Evolutionary conservation across 2,329 filamentous ascomycete species (phyloP).

Genomic region (Aspergillus tanneri): DNA sequence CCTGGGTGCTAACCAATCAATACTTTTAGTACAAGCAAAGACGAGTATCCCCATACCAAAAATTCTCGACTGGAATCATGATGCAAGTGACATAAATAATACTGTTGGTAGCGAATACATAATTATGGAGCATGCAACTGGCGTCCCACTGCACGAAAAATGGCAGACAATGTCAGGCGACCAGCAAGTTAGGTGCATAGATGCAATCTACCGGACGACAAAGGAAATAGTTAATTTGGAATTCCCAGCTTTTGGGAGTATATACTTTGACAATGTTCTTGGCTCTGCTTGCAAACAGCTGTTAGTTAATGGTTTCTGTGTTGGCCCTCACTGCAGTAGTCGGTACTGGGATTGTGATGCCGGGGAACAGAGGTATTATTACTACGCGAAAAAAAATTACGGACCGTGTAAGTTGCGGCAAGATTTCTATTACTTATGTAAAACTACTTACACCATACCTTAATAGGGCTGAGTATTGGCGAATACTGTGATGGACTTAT

Average conservation of each 20-base stretch:
- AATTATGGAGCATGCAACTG: constrained; percentile 40
- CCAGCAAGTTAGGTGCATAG: constrained; percentile 29
- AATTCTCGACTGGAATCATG: constrained; percentile 46
- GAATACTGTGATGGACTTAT: constrained; percentile 40
- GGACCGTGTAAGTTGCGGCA: constrained; percentile 40
- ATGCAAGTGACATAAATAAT: constrained; percentile 23
- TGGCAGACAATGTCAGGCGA: constrained; percentile 34
- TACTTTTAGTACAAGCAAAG: constrained; percentile 14
- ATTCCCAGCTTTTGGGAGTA: constrained; percentile 38
- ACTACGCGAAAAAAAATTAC: constrained; percentile 31
- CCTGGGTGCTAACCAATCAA: background rate
- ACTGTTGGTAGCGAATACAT: constrained; percentile 41
- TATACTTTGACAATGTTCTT: constrained; percentile 34
- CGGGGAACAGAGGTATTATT: constrained; percentile 31
- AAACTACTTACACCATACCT: too few species aligned
- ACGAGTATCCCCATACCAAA: constrained; percentile 44
- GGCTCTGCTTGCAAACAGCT: constrained; percentile 12
- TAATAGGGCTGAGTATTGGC: constrained; percentile 27
- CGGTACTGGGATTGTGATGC: constrained; percentile 25
- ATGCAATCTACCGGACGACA: constrained; percentile 10
- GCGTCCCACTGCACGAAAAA: constrained; percentile 33
- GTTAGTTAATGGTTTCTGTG: constrained; percentile 29
- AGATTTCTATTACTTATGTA: background rate
- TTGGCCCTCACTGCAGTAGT: constrained; percentile 21
- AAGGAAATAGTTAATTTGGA: constrained; percentile 21